phyloP scores from a whole-genome alignment of 352 stramenopile species.

The Globisporangium sylvaticum region DNA sequence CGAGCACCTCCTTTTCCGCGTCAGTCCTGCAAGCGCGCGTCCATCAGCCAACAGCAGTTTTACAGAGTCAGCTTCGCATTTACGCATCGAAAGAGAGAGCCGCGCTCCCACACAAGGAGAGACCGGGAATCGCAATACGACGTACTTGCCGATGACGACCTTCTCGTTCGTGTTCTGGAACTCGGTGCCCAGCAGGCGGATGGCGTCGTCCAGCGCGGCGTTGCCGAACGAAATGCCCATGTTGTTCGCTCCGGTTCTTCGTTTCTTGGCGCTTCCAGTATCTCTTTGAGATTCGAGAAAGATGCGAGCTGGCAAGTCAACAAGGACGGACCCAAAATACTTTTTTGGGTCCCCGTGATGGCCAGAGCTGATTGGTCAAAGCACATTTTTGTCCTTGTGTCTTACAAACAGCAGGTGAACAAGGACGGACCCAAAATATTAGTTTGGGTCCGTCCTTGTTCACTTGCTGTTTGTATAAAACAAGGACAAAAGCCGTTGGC shows the following conservation, averaged over 20 bases:
- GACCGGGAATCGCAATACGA: background rate
- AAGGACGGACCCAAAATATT: too few species aligned
- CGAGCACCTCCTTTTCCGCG: slow-evolving; percentile 56
- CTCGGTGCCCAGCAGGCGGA: slow-evolving; percentile 60
- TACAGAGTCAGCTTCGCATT: too few species aligned
- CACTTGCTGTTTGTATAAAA: too few species aligned
- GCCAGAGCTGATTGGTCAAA: too few species aligned
- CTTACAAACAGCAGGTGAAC: too few species aligned
- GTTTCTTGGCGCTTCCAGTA: background rate
- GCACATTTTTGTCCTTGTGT: too few species aligned
- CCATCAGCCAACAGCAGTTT: too few species aligned
- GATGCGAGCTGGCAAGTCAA: background rate
- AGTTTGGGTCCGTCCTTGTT: too few species aligned
- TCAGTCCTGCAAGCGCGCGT: slow-evolving; percentile 37
- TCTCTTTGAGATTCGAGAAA: background rate
- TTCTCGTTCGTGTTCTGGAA: slow-evolving; percentile 45
- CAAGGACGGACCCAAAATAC: too few species aligned
- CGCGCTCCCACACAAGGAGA: background rate
- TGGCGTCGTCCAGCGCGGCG: slow-evolving; percentile 53
- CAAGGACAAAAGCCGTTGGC: too few species aligned
- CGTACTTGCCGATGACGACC: slow-evolving; percentile 56
- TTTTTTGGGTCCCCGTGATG: too few species aligned
- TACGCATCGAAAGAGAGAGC: background rate
- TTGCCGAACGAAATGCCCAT: slow-evolving; percentile 19
- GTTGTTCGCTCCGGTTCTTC: background rate